Evolutionary conservation across 495 filamentous ascomycete genomes (phyloP).

Genomic region (Articulospora tetracladia): DNA sequence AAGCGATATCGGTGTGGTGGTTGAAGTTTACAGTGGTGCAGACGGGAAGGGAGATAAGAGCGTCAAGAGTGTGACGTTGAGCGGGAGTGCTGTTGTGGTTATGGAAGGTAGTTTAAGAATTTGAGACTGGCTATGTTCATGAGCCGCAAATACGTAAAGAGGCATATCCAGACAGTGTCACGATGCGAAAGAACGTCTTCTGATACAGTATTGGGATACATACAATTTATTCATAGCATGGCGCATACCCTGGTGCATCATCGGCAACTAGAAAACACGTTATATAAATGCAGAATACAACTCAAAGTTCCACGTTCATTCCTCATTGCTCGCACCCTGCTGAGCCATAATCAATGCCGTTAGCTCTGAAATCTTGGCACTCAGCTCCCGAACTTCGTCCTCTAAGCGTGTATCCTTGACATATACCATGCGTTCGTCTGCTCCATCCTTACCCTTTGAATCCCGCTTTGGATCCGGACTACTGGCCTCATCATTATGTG

Average conservation of each 20-base stretch:
- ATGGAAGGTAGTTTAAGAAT: slow-evolving; percentile 45
- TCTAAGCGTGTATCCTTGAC: slow-evolving; percentile 17
- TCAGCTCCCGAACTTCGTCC: slow-evolving; percentile 21
- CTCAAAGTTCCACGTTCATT: background rate
- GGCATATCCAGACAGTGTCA: no score
- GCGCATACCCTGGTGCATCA: no score
- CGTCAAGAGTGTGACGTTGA: slow-evolving; percentile 48
- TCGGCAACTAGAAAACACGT: no score
- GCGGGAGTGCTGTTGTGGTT: slow-evolving; percentile 53
- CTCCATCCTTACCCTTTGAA: slow-evolving; percentile 2
- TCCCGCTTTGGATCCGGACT: slow-evolving; percentile 2
- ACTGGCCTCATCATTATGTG: background rate
- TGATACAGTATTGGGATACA: no score
- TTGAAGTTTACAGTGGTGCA: slow-evolving; percentile 17
- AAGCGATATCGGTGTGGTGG: slow-evolving; percentile 49
- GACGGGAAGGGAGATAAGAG: slow-evolving; percentile 26
- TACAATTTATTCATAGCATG: no score
- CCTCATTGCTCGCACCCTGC: slow-evolving; percentile 10
- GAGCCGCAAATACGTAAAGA: no score
- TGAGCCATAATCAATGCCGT: slow-evolving; percentile 27
- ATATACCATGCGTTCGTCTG: background rate
- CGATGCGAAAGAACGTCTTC: no score
- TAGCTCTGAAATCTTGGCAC: slow-evolving; percentile 25
- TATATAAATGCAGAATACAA: no score
- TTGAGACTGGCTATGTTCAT: no score